phyloP scores from a whole-genome alignment of 2,329 filamentous ascomycete species.

The Pseudophaeomoniella oleicola region DNA sequence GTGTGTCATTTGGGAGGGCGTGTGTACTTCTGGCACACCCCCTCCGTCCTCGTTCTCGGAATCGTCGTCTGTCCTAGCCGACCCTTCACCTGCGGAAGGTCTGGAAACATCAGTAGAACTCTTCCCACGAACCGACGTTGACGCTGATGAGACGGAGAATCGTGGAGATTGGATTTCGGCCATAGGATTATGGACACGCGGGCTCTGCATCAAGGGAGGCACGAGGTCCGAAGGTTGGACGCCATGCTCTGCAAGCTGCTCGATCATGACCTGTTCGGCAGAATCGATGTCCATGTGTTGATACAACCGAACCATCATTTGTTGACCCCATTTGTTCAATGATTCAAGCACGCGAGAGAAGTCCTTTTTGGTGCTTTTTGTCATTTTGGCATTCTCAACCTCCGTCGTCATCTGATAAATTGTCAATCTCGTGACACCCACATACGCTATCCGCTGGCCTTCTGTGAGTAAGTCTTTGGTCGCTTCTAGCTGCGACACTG shows the following conservation, averaged over 20 bases:
- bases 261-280: constrained; percentile 91
- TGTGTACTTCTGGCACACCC: constrained; percentile 67
- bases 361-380: constrained; percentile 57
- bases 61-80: not conserved
- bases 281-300: constrained; percentile 90
- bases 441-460: constrained; percentile 89
- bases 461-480: constrained; percentile 93
- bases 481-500: constrained; percentile 79
- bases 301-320: constrained; percentile 93
- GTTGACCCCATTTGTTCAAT: constrained; percentile 91
- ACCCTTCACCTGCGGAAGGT: not conserved
- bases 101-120: not conserved
- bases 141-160: not conserved
- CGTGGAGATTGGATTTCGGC: constrained; percentile 33
- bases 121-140: not conserved
- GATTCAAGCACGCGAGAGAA: constrained; percentile 57
- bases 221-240: constrained; percentile 74
- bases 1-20: constrained; percentile 65
- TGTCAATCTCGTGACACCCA: constrained; percentile 71
- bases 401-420: constrained; percentile 65
- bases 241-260: constrained; percentile 86
- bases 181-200: constrained; percentile 85
- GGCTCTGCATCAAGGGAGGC: constrained; percentile 76
- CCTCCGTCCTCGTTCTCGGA: constrained; percentile 44
- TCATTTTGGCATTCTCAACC: constrained; percentile 45